phyloP scores from a whole-genome alignment of 106 monocot genomes.

The Platanthera guangdongensis region DNA sequence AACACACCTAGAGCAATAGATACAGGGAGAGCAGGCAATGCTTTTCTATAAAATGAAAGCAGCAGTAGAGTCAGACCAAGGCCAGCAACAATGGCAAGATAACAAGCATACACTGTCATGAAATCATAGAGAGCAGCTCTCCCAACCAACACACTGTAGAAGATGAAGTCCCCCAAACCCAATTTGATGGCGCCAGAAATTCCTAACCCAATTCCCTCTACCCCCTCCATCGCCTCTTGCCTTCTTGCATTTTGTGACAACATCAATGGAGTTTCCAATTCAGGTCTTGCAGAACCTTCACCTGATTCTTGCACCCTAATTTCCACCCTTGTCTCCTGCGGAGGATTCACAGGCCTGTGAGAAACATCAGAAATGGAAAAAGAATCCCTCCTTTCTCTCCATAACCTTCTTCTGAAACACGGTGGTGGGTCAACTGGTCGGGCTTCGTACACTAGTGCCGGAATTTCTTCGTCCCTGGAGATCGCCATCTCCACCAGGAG shows the following conservation, averaged over 20 bases:
- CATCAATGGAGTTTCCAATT: constrained; percentile 32
- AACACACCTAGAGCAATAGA: constrained; percentile 71
- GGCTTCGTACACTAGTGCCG: constrained; percentile 90
- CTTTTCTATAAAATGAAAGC: constrained; percentile 63
- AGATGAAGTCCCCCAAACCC: constrained; percentile 95
- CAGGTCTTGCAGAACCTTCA: constrained; percentile 4
- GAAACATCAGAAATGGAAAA: constrained; percentile 4
- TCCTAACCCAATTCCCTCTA: constrained; percentile 65
- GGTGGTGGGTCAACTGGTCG: constrained; percentile 43
- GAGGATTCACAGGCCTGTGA: neutral
- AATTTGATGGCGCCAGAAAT: constrained; percentile 84
- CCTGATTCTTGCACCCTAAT: constrained; percentile 11
- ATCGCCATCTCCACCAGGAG: constrained; percentile 87
- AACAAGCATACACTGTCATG: constrained; percentile 93
- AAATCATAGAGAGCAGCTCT: constrained; percentile 81
- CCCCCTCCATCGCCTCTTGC: constrained; percentile 13
- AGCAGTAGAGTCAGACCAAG: constrained; percentile 76
- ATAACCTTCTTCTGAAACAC: constrained; percentile 16
- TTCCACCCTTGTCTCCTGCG: constrained; percentile 23
- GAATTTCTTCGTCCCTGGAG: constrained; percentile 81
- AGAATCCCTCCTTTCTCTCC: constrained; percentile 31
- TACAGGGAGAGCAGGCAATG: constrained; percentile 90
- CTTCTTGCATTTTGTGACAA: constrained; percentile 14
- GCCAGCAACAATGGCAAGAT: constrained; percentile 89
- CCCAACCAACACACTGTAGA: constrained; percentile 91